Percentiles rank a stretch among this genome's conserved stretches.
phyloP scores from a whole-genome alignment of 192 early-diverging fungal species.

The Backusella circina region DNA sequence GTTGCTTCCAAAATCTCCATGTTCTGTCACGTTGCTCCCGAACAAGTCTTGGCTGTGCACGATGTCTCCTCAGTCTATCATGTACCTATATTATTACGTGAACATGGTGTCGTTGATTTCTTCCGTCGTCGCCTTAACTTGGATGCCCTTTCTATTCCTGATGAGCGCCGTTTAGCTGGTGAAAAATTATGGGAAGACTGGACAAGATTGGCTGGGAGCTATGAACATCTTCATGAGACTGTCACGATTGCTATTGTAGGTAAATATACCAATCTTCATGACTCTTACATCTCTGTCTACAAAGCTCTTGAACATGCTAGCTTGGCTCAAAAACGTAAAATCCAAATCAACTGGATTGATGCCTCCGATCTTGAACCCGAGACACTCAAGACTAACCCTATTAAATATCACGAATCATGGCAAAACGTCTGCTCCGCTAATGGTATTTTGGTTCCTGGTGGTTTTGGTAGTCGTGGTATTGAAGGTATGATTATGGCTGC shows the following conservation, averaged over 20 bases:
- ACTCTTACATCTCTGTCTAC: constrained; percentile 96
- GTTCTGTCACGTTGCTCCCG: constrained; percentile 97
- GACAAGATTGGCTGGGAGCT: constrained; percentile 52
- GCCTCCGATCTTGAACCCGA: constrained; percentile 84
- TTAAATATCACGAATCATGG: constrained; percentile 97
- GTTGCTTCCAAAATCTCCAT: constrained; percentile 94
- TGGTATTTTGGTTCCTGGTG: constrained; percentile 97
- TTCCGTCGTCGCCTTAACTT: constrained; percentile 80
- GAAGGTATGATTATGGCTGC: constrained; percentile 95
- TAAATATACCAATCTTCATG: constrained; percentile 95
- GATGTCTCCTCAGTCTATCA: constrained; percentile 98
- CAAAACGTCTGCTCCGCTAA: constrained; percentile 79
- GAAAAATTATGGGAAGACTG: constrained; percentile 77
- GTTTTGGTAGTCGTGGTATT: constrained; percentile 94
- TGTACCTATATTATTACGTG: constrained; percentile 86
- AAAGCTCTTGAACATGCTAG: constrained; percentile 95
- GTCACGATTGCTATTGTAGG: constrained; percentile 92
- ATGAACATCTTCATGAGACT: constrained; percentile 74
- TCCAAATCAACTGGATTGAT: constrained; percentile 91
- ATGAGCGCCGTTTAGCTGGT: constrained; percentile 55
- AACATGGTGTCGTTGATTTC: constrained; percentile 83
- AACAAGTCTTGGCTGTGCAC: constrained; percentile 92
- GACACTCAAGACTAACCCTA: constrained; percentile 71
- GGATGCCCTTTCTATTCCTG: constrained; percentile 46
- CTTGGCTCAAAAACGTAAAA: constrained; percentile 80